Base-by-base conservation (phyloP, 1,284 basidiomycete genomes). In the Moesziomyces sp. region DNA sequence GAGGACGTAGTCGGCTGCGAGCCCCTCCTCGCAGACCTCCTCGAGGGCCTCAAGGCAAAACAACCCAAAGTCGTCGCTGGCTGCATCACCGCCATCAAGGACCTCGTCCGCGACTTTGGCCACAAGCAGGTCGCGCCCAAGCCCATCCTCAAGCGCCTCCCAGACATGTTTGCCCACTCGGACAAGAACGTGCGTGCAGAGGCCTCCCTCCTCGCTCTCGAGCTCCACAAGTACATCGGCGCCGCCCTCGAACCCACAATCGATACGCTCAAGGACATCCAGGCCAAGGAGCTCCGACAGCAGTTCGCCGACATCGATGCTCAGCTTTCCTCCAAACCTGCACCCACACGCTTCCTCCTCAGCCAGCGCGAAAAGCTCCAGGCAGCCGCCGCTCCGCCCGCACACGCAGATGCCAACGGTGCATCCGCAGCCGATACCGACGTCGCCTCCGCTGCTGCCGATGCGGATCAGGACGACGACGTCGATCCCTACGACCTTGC, bases 101-200 rank as follows among this genome's bases (percentile, higher is more conserved):
- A 97, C 83, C 48, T 82, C 30, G 54, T 56, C 79, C 96, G 94
- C 54, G 84, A 88, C 47, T 98, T 96, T 84, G 97, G 97, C 50
- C 88, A 90, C 9, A 90, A 92, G 82, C 88, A 89, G 5, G 88
- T 91, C 34, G 90, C 92, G 35, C 88, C 91, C 61, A 88, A 88
- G 53, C 90, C 91, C 5, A 87, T 98, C 21, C 87, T 99, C 57
- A 96, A 97, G 84, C 86, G 88, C 5, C 85, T 99, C 16, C 92
- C 94, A 18, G 97, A 94, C 86, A 93, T 98, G 63, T 99, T 99
- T 76, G 91, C 89, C 3, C 97, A 99, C 81, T 91, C 90, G 14
- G 97, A 99, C 86, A 99, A 99, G 86, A 92, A 90, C 38, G 97
- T 99, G 50, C 92, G 97, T 66, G 90, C 93, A 1, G 97, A 99